These are phyloP conservation scores for Vitis hybrid DNA, from an alignment of 177 flowering plant genomes.

Conservation along the genomic window DNA sequence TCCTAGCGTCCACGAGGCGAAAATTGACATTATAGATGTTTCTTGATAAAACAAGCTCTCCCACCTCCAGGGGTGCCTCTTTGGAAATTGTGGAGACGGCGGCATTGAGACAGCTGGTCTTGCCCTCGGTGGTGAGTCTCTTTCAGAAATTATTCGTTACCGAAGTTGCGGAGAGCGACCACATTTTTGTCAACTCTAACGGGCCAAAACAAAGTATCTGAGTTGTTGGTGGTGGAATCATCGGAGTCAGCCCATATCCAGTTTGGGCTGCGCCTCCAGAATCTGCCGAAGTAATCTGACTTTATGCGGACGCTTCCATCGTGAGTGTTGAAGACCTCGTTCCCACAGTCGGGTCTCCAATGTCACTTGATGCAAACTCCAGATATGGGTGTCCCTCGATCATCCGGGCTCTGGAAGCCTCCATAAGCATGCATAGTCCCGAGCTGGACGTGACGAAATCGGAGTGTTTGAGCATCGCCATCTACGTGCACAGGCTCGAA, in stretches of 20 bases:
- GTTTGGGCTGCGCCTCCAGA: too few relatives aligned
- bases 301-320: too few relatives aligned
- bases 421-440: conserved; percentile 6
- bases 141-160: background rate
- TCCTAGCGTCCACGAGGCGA: too few relatives aligned
- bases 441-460: background rate
- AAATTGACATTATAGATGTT: too few relatives aligned
- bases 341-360: too few relatives aligned
- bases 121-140: background rate
- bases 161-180: background rate
- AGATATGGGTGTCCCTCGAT: too few relatives aligned
- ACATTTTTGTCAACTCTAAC: too few relatives aligned
- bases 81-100: background rate
- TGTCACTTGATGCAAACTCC: too few relatives aligned
- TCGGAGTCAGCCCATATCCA: background rate
- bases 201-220: background rate
- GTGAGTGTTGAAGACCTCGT: too few relatives aligned
- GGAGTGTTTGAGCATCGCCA: background rate
- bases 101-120: background rate
- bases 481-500: background rate
- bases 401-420: background rate
- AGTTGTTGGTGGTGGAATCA: background rate
- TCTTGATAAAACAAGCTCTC: background rate
- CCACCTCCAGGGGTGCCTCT: background rate
- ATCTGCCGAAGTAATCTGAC: too few relatives aligned